These are phyloP conservation scores for Auricularia auricula-judae DNA, from an alignment of 768 basidiomycete species.

Conservation along the genomic window DNA sequence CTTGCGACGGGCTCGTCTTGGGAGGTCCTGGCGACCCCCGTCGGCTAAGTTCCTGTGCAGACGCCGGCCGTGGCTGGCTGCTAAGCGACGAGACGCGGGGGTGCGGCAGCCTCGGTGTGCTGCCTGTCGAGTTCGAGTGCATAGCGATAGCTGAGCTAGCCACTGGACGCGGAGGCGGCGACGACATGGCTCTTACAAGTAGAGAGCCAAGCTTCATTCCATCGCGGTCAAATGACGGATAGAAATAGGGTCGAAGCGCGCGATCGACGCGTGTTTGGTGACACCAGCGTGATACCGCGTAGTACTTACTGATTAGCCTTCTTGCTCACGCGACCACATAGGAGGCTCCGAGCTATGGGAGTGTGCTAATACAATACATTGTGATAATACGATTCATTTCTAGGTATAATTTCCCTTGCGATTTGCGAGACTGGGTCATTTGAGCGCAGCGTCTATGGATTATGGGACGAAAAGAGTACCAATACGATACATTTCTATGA, in stretches of 20 bases:
- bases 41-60: not conserved
- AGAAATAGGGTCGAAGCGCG: not conserved
- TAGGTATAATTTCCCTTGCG: too few relatives aligned
- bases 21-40: not conserved
- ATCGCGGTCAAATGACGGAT: not conserved
- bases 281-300: too few relatives aligned
- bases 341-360: too few relatives aligned
- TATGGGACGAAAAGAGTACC: not conserved
- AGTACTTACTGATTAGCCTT: too few relatives aligned
- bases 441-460: too few relatives aligned
- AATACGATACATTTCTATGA: not conserved
- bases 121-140: not conserved
- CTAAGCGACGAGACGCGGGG: not conserved
- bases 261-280: too few relatives aligned
- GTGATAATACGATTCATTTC: too few relatives aligned
- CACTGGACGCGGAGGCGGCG: not conserved
- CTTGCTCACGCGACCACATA: too few relatives aligned
- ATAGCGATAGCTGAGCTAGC: not conserved
- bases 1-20: not conserved
- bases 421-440: too few relatives aligned
- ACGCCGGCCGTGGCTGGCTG: not conserved
- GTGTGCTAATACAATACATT: too few relatives aligned
- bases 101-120: not conserved
- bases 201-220: not conserved
- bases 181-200: not conserved